These are phyloP conservation scores for Cucurbitaria berberidis DNA, from an alignment of 2,329 filamentous ascomycete species.

Conservation along the genomic window DNA sequence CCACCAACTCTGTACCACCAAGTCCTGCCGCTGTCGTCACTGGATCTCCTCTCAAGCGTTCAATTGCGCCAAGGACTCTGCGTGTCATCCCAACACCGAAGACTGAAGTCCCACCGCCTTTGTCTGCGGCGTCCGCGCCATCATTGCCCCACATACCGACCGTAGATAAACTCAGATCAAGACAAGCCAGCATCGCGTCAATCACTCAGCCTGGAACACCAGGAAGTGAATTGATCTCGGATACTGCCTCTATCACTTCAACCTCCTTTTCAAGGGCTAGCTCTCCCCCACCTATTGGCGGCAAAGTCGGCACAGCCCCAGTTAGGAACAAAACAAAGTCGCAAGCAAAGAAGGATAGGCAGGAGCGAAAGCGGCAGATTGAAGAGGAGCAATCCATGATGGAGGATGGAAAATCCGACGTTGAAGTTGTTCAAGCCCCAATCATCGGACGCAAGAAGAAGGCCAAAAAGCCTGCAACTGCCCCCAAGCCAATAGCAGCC, in stretches of 20 bases:
- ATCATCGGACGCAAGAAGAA: constrained; percentile 85
- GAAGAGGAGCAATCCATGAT: constrained; percentile 61
- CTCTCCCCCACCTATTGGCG: constrained; percentile 67
- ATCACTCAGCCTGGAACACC: constrained; percentile 73
- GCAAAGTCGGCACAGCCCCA: constrained; percentile 71
- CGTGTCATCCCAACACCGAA: constrained; percentile 73
- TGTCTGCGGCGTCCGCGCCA: constrained; percentile 42
- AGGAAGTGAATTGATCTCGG: constrained; percentile 75
- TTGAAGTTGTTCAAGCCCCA: constrained; percentile 66
- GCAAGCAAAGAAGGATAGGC: constrained; percentile 77
- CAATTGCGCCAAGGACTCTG: constrained; percentile 65
- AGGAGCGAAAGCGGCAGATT: constrained; percentile 64
- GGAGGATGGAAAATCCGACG: constrained; percentile 54
- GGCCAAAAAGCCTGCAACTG: constrained; percentile 68
- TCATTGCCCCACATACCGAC: constrained; percentile 42
- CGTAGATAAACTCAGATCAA: constrained; percentile 53
- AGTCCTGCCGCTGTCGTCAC: constrained; percentile 60
- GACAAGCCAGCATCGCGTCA: constrained; percentile 63
- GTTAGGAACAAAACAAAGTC: constrained; percentile 76
- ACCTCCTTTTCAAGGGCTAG: constrained; percentile 73
- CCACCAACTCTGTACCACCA: constrained; percentile 57
- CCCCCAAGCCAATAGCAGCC: constrained; percentile 27
- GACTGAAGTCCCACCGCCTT: constrained; percentile 59
- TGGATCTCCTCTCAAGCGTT: constrained; percentile 52
- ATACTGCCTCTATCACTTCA: constrained; percentile 76